A percentile compares a stretch with the other conserved stretches of the same genome.
These are phyloP conservation scores for Vitis rotundifolia DNA, from an alignment of 164 flowering plant species.

Conservation along the genomic window DNA sequence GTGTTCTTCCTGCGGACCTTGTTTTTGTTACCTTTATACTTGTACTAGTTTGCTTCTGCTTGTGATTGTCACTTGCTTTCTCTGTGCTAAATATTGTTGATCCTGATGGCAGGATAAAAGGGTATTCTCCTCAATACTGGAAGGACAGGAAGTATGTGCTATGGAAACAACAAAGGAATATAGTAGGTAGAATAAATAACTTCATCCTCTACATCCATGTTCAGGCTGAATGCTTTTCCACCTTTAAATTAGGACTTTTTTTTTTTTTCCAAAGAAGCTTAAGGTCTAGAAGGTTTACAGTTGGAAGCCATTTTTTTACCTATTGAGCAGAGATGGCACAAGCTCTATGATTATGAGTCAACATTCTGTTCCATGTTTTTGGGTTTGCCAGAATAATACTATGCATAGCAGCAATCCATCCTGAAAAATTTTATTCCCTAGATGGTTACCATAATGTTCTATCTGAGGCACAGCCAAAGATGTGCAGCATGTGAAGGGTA, in stretches of 20 bases:
- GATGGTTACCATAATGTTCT: too few relatives aligned
- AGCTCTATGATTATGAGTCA: too few relatives aligned
- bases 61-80: background rate
- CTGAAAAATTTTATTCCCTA: too few relatives aligned
- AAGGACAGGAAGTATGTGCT: slow-evolving; percentile 29
- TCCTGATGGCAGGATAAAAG: slow-evolving; percentile 36
- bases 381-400: too few relatives aligned
- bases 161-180: slow-evolving; percentile 18
- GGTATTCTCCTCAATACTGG: slow-evolving; percentile 27
- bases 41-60: slow-evolving; percentile 3
- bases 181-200: slow-evolving; percentile 24
- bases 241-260: background rate
- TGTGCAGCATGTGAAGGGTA: too few relatives aligned
- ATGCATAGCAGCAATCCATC: too few relatives aligned
- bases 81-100: slow-evolving; percentile 4
- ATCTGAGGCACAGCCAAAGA: too few relatives aligned
- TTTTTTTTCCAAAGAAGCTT: background rate
- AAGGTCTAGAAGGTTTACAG: background rate
- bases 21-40: background rate
- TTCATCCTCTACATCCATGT: background rate
- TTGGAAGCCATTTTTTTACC: background rate
- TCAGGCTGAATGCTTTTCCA: background rate
- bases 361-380: too few relatives aligned
- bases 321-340: too few relatives aligned
- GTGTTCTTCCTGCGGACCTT: background rate